Conservation (phyloP, 164 flowering plant genomes). For the Magnolia sinica region DNA sequence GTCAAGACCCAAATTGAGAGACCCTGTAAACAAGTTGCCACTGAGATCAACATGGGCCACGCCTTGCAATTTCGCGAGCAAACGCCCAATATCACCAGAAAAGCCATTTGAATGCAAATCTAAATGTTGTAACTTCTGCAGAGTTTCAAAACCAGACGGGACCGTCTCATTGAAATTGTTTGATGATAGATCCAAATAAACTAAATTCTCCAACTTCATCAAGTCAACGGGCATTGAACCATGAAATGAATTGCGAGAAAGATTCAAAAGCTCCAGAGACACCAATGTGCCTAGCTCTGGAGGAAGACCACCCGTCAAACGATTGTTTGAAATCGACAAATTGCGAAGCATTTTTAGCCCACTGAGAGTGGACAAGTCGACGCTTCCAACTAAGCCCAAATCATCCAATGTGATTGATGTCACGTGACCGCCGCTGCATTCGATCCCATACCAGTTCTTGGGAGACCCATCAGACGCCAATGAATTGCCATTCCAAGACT, state of each 20-base stretch:
- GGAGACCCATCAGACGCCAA: conserved; percentile 56
- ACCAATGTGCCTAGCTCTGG: conserved; percentile 28
- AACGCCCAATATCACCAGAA: conserved; percentile 42
- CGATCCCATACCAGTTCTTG: conserved; percentile 53
- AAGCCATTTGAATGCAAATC: conserved; percentile 54
- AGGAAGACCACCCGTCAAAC: conserved; percentile 38
- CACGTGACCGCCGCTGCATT: conserved; percentile 43
- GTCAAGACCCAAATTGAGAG: conserved; percentile 43
- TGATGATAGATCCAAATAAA: conserved; percentile 46
- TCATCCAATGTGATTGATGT: conserved; percentile 39
- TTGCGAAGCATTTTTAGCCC: conserved; percentile 43
- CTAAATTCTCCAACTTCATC: conserved; percentile 34
- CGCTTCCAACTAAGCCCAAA: conserved; percentile 50
- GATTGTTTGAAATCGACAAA: conserved; percentile 52
- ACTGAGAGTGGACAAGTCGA: conserved; percentile 36
- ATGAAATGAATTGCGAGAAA: conserved; percentile 45
- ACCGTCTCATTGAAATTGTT: conserved; percentile 46
- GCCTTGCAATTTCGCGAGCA: conserved; percentile 38
- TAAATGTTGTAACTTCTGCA: conserved; percentile 40
- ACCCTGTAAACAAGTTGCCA: conserved; percentile 49
- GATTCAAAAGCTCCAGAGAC: conserved; percentile 49
- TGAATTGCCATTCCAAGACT: conserved; percentile 54
- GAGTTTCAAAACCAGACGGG: conserved; percentile 37
- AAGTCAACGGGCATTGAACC: conserved; percentile 42
- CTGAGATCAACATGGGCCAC: conserved; percentile 57